Base-by-base conservation (phyloP, 441 rosid genomes). In the Corymbia calophylla region DNA sequence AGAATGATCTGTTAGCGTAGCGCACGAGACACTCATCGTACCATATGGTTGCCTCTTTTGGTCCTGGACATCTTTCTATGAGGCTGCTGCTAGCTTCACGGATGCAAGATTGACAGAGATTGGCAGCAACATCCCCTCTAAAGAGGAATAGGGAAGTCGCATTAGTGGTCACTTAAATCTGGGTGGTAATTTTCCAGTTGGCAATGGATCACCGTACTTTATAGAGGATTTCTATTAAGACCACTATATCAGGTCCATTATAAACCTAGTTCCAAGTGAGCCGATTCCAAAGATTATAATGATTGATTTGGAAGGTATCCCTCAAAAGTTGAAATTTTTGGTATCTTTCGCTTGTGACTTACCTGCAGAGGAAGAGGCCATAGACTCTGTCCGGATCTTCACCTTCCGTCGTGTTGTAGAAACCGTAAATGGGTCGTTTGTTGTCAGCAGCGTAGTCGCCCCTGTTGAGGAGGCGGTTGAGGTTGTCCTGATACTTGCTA, bases 51-150 rank as follows among this genome's bases (percentile, higher is more conserved):
- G 35, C 70, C 35, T 64, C 70, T 29, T 64, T 64, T 35, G 7
- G 19, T 64, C 70, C 70, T 64, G 70, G 70, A 64, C 70, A 64
- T n/a, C 5, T 64, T 3, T 64, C 35, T 15, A 64, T 14, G 70
- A 64, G 3, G 9, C 18, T n/a, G 10, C 2, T 7, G 35, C 1
- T 3, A 15, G 70, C 70, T 1, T 0, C 0, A 64, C 9, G 0
- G 70, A 64, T 64, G 70, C 70, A 64, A 0, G 35, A 64, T 9
- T 64, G 35, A 15, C 70, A 64, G 5, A 15, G 19, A 64, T n/a
- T 2, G 19, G 35, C 5, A 1, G 19, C 35, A 7, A 64, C 35
- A n/a, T 64, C 19, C 19, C 5, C 0, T 64, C 70, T 64, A 64
- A n/a, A n/a, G 70, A 64, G 70, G 35, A 14, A 64, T n/a, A 0